These are phyloP conservation scores for Ambrosia artemisiifolia DNA, from an alignment of 129 eudicot genomes.

Conservation along the genomic window DNA sequence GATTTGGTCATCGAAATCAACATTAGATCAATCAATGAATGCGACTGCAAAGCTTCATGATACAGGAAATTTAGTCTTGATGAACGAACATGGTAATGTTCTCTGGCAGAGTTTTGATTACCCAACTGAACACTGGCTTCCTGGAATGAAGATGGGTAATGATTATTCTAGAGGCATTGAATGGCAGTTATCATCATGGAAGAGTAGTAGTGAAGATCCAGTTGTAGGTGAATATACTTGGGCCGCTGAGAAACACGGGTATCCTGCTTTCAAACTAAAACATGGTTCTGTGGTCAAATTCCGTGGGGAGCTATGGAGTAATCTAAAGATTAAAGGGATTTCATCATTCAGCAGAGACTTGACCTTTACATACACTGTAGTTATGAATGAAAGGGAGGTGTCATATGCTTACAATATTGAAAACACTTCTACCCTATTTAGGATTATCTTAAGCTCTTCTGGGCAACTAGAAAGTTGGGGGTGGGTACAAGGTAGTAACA, in stretches of 20 bases:
- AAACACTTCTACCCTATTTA: neutral
- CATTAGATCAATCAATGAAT: neutral
- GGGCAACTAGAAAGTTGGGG: neutral
- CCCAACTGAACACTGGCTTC: slow-evolving; percentile 9
- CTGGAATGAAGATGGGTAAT: neutral
- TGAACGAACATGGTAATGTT: neutral
- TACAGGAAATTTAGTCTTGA: neutral
- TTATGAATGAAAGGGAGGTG: neutral
- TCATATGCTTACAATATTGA: neutral
- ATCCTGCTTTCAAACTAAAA: neutral
- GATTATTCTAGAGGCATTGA: neutral
- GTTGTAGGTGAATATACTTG: neutral
- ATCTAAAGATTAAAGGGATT: neutral
- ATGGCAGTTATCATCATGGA: neutral
- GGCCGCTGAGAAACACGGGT: neutral
- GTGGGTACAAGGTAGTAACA: neutral
- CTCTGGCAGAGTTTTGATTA: neutral
- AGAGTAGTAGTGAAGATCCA: neutral
- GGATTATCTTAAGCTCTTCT: neutral
- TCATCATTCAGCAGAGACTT: neutral
- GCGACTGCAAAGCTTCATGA: neutral
- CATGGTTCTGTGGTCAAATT: neutral
- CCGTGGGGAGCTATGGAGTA: neutral
- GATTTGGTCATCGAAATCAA: neutral
- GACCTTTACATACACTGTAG: neutral